These are phyloP conservation scores for Diutina neorugosa DNA, from an alignment of 1,139 yeast species.

Conservation along the genomic window DNA sequence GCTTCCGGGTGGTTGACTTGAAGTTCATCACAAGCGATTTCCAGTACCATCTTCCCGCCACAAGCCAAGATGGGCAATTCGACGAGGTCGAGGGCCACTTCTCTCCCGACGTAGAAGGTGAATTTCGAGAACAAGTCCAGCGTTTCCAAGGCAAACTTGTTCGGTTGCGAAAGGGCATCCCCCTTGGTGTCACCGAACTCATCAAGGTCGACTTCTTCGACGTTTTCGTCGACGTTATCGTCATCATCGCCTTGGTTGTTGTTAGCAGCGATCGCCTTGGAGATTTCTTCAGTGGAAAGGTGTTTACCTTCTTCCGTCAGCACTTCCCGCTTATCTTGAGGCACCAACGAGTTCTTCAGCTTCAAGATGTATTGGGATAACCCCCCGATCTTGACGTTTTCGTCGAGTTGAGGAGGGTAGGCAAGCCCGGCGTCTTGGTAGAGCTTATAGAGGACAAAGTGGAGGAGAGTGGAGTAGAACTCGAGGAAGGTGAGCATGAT, in stretches of 20 bases:
- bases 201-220: constrained; percentile 44
- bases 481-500: constrained; percentile 95
- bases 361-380: constrained; percentile 66
- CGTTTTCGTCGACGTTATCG: constrained; percentile 30
- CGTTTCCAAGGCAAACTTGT: constrained; percentile 43
- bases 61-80: constrained; percentile 81
- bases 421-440: constrained; percentile 77
- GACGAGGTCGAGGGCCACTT: constrained; percentile 83
- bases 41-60: constrained; percentile 82
- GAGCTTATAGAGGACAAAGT: constrained; percentile 74
- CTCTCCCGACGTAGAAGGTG: constrained; percentile 85
- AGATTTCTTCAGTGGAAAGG: constrained; percentile 31
- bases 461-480: constrained; percentile 84
- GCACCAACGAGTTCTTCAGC: constrained; percentile 23
- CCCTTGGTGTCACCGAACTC: constrained; percentile 58
- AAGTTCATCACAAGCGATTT: constrained; percentile 75
- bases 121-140: constrained; percentile 61
- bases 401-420: constrained; percentile 84
- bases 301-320: constrained; percentile 20
- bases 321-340: constrained; percentile 14
- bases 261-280: constrained; percentile 36
- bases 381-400: constrained; percentile 78
- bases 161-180: constrained; percentile 74
- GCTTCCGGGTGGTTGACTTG: constrained; percentile 27
- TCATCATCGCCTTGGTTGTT: constrained; percentile 22